phyloP scores from a whole-genome alignment of 2,329 filamentous ascomycete species.

The Gliomastix tumulicola region DNA sequence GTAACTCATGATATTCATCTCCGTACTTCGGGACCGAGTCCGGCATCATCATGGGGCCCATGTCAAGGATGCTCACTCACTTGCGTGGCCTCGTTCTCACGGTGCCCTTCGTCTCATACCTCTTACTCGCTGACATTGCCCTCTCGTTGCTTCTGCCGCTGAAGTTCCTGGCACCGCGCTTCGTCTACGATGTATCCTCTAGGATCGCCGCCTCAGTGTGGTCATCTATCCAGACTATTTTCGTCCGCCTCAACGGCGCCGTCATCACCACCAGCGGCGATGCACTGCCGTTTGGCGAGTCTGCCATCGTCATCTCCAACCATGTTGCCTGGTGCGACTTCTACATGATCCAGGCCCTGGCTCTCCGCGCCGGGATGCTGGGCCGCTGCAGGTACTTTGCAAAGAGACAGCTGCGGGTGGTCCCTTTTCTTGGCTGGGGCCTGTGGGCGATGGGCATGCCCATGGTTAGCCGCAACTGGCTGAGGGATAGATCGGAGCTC shows the following conservation, averaged over 20 bases:
- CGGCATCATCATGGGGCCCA: too few relatives aligned
- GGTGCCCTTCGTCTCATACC: conserved; percentile 44
- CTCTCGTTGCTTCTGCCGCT: conserved; percentile 42
- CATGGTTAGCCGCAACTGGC: conserved; percentile 54
- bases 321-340: conserved; percentile 58
- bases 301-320: conserved; percentile 52
- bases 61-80: conserved; percentile 25
- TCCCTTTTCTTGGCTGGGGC: conserved; percentile 57
- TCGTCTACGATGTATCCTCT: conserved; percentile 48
- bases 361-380: conserved; percentile 48
- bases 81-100: conserved; percentile 35
- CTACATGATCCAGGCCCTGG: conserved; percentile 56
- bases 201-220: conserved; percentile 46
- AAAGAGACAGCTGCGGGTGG: conserved; percentile 50
- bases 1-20: too few relatives aligned
- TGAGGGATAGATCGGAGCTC: conserved; percentile 47
- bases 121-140: conserved; percentile 42
- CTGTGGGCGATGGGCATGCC: conserved; percentile 61
- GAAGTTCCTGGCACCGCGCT: conserved; percentile 36
- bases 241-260: conserved; percentile 45
- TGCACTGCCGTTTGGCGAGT: conserved; percentile 43
- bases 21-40: too few relatives aligned
- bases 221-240: conserved; percentile 50
- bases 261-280: conserved; percentile 46
- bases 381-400: conserved; percentile 56